Base-by-base conservation (phyloP, 2,329 filamentous ascomycete genomes). In the Calonectria crousiana region DNA sequence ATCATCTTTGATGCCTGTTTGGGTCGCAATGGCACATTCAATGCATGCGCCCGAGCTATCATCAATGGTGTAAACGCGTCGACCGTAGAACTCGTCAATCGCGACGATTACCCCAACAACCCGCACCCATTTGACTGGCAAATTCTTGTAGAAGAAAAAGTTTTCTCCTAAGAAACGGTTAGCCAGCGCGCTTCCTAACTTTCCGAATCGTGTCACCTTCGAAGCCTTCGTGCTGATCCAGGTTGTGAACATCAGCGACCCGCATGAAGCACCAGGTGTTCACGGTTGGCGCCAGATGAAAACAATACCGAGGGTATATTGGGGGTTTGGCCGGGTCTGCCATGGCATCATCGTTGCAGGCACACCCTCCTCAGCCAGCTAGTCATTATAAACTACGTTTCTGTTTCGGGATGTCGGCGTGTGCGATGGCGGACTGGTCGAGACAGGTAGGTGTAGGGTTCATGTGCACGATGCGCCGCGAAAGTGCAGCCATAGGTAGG, bases 91-190 rank as follows among this genome's bases (percentile, higher is more conserved):
- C 28, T 91, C 87, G 76, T 91, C 89, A 44, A 92, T 84, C 16
- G 90, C 90, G 70, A 95, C 92, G 28, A 96, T 89, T 11, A 95
- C 84, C 36, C 95, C 95, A 10, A 92, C 89, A 38, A 96, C 84
- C 75, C 93, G 92, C 68, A 94, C 90, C 90, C 93, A 96, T 88
- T 92, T 91, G 78, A 96, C 91, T 0, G 94, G 94, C 77, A 96
- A 92, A 83, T 95, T 96, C 65, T 88, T 84, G 85, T 92, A 89
- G 83, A 95, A 95, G 81, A 88, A 93, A 41, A 93, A 86, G 76
- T 89, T 85, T 79, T 91, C 89, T 64, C 88, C 88, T 85, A 28
- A 6, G 36, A 14, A 2, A 4, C 8, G 18, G 67, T 81, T 30
- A 80, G 77, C 30, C 14, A 32, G 0, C 5, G 20, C n/a, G 36